phyloP scores from a whole-genome alignment of 306 rosid genomes.

The Castanea sativa region DNA sequence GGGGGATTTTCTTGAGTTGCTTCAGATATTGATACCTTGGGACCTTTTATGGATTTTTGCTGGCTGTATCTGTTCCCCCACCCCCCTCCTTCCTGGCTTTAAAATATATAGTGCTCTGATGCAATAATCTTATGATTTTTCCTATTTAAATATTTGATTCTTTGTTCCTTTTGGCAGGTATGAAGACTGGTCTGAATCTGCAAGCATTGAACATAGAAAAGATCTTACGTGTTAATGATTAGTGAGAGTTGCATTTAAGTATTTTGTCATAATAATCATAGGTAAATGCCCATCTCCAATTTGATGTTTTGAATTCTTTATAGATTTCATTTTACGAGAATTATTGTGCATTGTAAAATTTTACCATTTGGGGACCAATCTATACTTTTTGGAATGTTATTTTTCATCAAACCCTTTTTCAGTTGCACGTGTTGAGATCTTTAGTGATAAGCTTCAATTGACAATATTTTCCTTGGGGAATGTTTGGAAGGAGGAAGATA shows the following conservation, averaged over 20 bases:
- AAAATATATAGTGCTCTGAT: constrained; percentile 3
- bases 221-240: constrained; percentile 43
- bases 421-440: background rate
- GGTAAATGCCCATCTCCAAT: constrained; percentile 33
- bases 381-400: background rate
- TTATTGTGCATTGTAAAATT: constrained; percentile 32
- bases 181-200: constrained; percentile 40
- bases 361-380: constrained; percentile 6
- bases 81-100: background rate
- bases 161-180: constrained; percentile 46
- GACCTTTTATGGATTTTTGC: background rate
- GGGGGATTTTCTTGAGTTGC: background rate
- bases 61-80: background rate
- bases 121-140: constrained; percentile 13
- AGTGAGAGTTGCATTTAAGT: constrained; percentile 31
- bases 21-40: background rate
- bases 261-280: constrained; percentile 32
- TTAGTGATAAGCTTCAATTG: background rate
- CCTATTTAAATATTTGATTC: constrained; percentile 18
- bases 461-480: too few relatives aligned
- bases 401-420: background rate
- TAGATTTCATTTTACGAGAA: constrained; percentile 20
- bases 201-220: constrained; percentile 51
- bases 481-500: too few relatives aligned
- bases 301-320: constrained; percentile 28